A percentile compares a stretch with the other conserved stretches of the same genome.
These are phyloP conservation scores for Syzygium syzygioides DNA, from an alignment of 441 rosid genomes.

Conservation along the genomic window DNA sequence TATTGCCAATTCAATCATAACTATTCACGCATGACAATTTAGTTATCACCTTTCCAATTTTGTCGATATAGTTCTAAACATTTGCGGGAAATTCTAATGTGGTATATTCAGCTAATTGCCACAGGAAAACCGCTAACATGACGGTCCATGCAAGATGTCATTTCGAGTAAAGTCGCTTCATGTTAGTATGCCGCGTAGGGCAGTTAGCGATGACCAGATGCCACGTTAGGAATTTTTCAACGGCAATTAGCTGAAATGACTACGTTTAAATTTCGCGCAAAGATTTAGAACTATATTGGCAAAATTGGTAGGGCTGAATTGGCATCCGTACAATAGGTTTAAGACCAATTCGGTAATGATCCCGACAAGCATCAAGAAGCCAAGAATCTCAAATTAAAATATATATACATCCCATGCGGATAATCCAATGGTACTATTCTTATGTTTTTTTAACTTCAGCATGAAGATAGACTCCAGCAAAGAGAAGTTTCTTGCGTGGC, in stretches of 20 bases:
- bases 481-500: neutral
- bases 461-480: neutral
- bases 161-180: neutral
- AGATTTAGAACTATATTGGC: fast-evolving
- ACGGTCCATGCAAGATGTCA: neutral
- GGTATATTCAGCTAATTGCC: fast-evolving
- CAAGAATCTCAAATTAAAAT: neutral
- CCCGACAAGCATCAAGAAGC: neutral
- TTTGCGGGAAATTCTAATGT: fast-evolving
- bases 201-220: fast-evolving
- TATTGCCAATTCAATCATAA: neutral
- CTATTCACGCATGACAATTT: fast-evolving
- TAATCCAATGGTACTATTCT: neutral
- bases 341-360: neutral
- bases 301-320: fast-evolving
- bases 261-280: fast-evolving
- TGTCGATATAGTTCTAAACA: fast-evolving
- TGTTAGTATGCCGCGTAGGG: too few species aligned
- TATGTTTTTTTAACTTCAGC: neutral
- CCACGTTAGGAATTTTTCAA: fast-evolving
- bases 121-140: neutral
- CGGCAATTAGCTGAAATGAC: fast-evolving
- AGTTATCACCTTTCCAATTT: neutral
- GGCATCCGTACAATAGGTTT: neutral
- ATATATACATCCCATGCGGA: neutral